A percentile compares a stretch with the other conserved stretches of the same genome.
These are phyloP conservation scores for Strobilomyces echinocephalus DNA, from an alignment of 768 basidiomycete genomes.

Conservation along the genomic window DNA sequence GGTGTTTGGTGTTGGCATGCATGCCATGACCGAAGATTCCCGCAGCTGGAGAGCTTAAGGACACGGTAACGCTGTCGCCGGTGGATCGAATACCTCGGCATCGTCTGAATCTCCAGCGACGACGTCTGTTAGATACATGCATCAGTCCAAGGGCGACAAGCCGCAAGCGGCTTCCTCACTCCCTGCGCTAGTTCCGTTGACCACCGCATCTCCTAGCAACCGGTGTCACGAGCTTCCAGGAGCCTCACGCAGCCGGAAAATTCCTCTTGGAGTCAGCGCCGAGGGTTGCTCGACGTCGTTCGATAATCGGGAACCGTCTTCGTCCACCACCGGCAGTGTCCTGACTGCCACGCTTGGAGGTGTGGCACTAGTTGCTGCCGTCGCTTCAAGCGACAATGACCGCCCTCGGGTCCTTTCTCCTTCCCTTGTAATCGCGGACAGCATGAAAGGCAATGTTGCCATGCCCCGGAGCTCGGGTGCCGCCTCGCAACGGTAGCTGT, in stretches of 20 bases:
- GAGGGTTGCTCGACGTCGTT: neutral
- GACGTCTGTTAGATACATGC: neutral
- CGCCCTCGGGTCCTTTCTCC: neutral
- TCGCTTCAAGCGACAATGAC: neutral
- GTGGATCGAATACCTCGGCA: neutral
- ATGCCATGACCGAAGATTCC: neutral
- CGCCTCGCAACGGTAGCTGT: conserved; percentile 8
- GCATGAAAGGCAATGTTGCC: neutral
- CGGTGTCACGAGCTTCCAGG: neutral
- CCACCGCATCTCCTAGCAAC: conserved; percentile 1
- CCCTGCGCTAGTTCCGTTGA: neutral
- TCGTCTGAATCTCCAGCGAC: neutral
- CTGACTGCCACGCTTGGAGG: neutral
- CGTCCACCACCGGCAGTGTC: neutral
- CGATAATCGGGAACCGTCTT: neutral
- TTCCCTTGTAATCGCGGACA: neutral
- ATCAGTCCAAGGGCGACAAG: neutral
- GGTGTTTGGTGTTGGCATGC: neutral
- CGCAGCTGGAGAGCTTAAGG: neutral
- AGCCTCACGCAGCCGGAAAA: neutral
- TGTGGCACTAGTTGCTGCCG: neutral
- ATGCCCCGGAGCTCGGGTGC: neutral
- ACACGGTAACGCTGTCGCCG: neutral
- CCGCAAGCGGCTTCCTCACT: neutral
- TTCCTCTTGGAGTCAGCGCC: neutral